A percentile compares a stretch with the other conserved stretches of the same genome.
phyloP scores from a whole-genome alignment of 73 alveolate species.

The Paraurostyla sp. region DNA sequence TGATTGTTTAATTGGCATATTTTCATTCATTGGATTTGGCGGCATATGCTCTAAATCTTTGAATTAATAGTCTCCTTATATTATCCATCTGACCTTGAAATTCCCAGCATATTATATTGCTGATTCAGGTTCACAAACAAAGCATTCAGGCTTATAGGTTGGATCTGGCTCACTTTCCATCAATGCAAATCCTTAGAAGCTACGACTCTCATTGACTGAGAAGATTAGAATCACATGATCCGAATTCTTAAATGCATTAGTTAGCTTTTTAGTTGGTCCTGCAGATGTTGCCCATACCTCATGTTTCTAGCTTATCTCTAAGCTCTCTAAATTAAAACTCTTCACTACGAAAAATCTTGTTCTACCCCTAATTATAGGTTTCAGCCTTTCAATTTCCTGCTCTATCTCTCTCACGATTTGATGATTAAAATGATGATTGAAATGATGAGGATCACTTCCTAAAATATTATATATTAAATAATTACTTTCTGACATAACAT shows the following conservation, averaged over 20 bases:
- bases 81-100: conserved; percentile 54
- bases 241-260: conserved; percentile 53
- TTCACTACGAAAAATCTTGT: conserved; percentile 56
- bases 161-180: conserved; percentile 61
- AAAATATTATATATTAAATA: not conserved
- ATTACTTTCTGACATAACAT: conserved; percentile 59
- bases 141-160: not conserved
- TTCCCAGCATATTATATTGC: conserved; percentile 42
- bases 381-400: not conserved
- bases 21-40: conserved; percentile 57
- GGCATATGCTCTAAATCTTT: conserved; percentile 31
- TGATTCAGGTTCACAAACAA: not conserved
- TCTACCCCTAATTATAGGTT: conserved; percentile 55
- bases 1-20: conserved; percentile 46
- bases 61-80: conserved; percentile 29
- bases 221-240: conserved; percentile 56
- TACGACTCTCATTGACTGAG: conserved; percentile 53
- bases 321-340: conserved; percentile 34
- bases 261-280: conserved; percentile 59
- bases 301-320: not conserved
- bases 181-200: conserved; percentile 53
- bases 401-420: conserved; percentile 12
- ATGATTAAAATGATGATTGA: not conserved
- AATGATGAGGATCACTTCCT: conserved; percentile 50
- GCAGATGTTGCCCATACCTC: conserved; percentile 63